Conservation (phyloP, 2,329 filamentous ascomycete genomes). For the Cordyceps militaris region DNA sequence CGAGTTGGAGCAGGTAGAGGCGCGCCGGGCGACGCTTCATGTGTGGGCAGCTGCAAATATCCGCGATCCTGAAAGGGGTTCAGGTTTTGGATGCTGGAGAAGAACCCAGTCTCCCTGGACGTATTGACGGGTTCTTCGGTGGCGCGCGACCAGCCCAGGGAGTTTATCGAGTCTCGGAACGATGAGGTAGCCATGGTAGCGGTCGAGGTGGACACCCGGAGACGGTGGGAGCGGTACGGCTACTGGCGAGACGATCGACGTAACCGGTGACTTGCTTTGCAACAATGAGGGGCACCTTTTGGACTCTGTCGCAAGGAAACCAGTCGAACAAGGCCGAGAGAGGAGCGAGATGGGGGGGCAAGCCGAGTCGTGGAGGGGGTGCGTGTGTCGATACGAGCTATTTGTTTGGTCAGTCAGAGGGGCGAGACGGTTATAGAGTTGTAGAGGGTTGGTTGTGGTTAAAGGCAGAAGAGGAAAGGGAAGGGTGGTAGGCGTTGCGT, state of each 20-base stretch:
- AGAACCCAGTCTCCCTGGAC: constrained; percentile 59
- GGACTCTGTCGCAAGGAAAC: background rate
- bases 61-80: constrained; percentile 84
- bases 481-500: background rate
- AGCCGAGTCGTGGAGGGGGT: background rate
- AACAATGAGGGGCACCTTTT: background rate
- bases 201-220: constrained; percentile 8
- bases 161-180: constrained; percentile 92
- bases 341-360: background rate
- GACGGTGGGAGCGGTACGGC: constrained; percentile 1
- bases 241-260: constrained; percentile 8
- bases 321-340: constrained; percentile 1
- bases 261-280: constrained; percentile 4
- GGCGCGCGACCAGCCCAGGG: constrained; percentile 86
- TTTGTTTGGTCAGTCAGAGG: constrained; percentile 7
- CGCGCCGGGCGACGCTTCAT: constrained; percentile 69
- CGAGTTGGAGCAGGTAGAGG: constrained; percentile 77
- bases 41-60: constrained; percentile 82
- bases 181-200: constrained; percentile 71
- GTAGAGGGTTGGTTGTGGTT: background rate
- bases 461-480: background rate
- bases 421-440: background rate
- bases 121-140: constrained; percentile 74
- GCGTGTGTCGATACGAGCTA: constrained; percentile 5
- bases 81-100: constrained; percentile 73